Evolutionary conservation across 495 filamentous ascomycete species (phyloP).

Genomic region (Geoglossum glabrum): DNA sequence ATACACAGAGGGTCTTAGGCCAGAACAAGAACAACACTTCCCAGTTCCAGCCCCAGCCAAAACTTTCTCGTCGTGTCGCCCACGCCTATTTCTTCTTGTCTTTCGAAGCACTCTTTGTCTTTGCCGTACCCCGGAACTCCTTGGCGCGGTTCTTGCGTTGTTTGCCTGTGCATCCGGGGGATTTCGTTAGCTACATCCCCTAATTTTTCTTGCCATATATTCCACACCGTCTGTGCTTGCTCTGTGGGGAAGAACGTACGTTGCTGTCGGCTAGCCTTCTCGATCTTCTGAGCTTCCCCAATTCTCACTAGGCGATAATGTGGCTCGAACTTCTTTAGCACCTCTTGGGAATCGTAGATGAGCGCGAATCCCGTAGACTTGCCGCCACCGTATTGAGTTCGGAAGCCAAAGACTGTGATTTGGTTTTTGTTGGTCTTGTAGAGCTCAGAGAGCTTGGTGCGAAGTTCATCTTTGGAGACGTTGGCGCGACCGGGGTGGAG

Average conservation of each 20-base stretch:
- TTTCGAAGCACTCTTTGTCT: constrained; percentile 74
- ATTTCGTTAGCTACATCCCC: background rate
- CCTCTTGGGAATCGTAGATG: constrained; percentile 91
- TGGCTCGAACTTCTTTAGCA: constrained; percentile 99
- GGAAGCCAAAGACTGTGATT: constrained; percentile 92
- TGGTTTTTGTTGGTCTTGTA: constrained; percentile 97
- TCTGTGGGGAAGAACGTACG: constrained; percentile 44
- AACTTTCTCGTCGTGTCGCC: background rate
- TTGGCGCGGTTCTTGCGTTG: constrained; percentile 99
- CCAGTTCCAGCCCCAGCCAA: background rate
- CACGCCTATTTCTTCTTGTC: constrained; percentile 39
- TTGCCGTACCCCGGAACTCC: constrained; percentile 88
- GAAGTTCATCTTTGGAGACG: constrained; percentile 97
- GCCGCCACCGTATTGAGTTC: constrained; percentile 96
- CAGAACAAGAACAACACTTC: background rate
- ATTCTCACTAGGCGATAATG: constrained; percentile 88
- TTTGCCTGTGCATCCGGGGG: constrained; percentile 52
- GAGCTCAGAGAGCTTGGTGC: constrained; percentile 75
- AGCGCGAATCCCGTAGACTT: constrained; percentile 98
- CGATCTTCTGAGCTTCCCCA: constrained; percentile 76
- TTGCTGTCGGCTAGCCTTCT: constrained; percentile 93
- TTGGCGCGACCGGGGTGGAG: constrained; percentile 97
- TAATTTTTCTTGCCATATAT: too few species aligned
- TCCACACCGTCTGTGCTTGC: background rate
- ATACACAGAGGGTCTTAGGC: background rate